Percentiles rank a stretch among this genome's conserved stretches.
Evolutionary conservation across 2,329 filamentous ascomycete genomes (phyloP).

Genomic region (Cladosporium colombiae): DNA sequence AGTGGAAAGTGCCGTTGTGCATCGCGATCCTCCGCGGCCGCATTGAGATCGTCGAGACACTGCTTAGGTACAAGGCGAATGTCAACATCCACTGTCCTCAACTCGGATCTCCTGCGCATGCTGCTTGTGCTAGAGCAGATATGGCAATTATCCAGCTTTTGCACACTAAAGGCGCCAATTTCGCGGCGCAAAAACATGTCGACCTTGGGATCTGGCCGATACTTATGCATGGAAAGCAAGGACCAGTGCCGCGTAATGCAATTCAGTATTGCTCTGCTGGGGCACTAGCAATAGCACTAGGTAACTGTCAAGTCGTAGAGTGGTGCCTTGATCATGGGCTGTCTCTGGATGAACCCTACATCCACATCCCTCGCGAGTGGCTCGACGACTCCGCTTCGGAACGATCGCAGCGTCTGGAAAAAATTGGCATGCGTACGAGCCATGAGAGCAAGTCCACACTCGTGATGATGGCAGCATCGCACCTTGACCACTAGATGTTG

Average conservation of each 20-base stretch:
- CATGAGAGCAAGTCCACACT: too few species aligned
- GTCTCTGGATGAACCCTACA: background rate
- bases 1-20: background rate
- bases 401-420: background rate
- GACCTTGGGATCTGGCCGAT: background rate
- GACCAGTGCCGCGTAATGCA: background rate
- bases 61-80: background rate
- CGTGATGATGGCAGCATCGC: too few species aligned
- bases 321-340: background rate
- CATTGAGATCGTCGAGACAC: background rate
- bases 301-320: background rate
- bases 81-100: background rate
- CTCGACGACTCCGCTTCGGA: background rate
- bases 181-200: background rate
- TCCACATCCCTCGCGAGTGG: background rate
- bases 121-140: background rate
- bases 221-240: background rate
- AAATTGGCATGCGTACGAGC: background rate
- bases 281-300: background rate
- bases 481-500: too few species aligned
- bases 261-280: background rate
- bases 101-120: background rate
- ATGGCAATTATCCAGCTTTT: background rate
- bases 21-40: background rate
- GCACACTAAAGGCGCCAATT: background rate